Percentiles rank a stretch among this genome's conserved stretches.
phyloP scores from a whole-genome alignment of 495 filamentous ascomycete species.

The Xylaria flabelliformis region DNA sequence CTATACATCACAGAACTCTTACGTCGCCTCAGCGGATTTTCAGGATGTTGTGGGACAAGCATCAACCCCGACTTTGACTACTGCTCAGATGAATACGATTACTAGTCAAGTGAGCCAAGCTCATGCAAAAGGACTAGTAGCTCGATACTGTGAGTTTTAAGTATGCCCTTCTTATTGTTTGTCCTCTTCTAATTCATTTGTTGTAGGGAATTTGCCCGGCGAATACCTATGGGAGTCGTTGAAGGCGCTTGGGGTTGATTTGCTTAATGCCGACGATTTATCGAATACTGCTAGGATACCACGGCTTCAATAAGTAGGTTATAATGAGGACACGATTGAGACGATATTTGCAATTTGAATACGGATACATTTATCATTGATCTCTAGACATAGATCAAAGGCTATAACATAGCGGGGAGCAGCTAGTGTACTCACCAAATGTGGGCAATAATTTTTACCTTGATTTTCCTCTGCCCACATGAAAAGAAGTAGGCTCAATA shows the following conservation, averaged over 20 bases:
- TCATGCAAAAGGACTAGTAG: conserved; percentile 68
- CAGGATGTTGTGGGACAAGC: conserved; percentile 41
- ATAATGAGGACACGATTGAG: conserved; percentile 1
- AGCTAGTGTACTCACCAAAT: too few relatives aligned
- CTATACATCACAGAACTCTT: conserved; percentile 51
- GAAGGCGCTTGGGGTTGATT: conserved; percentile 65
- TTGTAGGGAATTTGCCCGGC: conserved; percentile 54
- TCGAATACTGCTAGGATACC: conserved; percentile 39
- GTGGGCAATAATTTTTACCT: not conserved
- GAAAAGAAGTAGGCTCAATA: not conserved
- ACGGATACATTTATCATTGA: not conserved
- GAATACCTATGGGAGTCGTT: conserved; percentile 75
- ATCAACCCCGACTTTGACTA: conserved; percentile 38
- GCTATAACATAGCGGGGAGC: too few relatives aligned
- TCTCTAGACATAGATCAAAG: too few relatives aligned
- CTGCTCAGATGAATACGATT: conserved; percentile 61
- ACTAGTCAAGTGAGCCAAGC: conserved; percentile 65
- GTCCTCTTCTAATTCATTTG: not conserved
- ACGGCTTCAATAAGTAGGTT: conserved; percentile 26
- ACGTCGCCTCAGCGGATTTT: conserved; percentile 59
- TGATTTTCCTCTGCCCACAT: not conserved
- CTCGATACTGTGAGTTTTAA: conserved; percentile 68
- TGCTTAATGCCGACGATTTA: conserved; percentile 77
- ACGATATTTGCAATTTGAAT: not conserved
- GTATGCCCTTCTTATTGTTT: conserved; percentile 41